These are phyloP conservation scores for Kuraishia cidri DNA, from an alignment of 805 yeast genomes.

Conservation along the genomic window DNA sequence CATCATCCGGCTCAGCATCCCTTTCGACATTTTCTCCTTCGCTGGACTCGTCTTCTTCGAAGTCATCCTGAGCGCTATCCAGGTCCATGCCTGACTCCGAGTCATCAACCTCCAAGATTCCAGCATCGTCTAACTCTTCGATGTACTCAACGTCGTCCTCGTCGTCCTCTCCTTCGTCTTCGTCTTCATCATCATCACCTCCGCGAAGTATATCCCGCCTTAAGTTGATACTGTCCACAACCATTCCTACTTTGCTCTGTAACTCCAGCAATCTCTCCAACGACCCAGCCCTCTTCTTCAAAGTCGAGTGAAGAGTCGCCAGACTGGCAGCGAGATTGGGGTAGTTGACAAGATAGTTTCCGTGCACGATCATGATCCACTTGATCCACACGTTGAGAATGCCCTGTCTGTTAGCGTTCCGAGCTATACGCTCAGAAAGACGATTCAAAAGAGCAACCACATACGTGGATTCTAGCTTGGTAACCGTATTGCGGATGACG, in stretches of 20 bases:
- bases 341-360: constrained; percentile 36
- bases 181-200: constrained; percentile 17
- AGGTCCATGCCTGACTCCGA: constrained; percentile 13
- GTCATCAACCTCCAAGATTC: constrained; percentile 13
- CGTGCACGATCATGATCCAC: constrained; percentile 47
- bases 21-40: constrained; percentile 42
- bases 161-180: constrained; percentile 20
- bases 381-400: constrained; percentile 46
- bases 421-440: constrained; percentile 40
- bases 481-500: constrained; percentile 39
- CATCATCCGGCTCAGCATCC: constrained; percentile 45
- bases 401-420: constrained; percentile 41
- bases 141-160: constrained; percentile 59
- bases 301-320: constrained; percentile 34
- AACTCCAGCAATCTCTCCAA: constrained; percentile 42
- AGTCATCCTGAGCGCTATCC: constrained; percentile 13
- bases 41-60: constrained; percentile 3
- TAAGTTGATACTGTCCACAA: constrained; percentile 32
- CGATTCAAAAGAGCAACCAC: constrained; percentile 42
- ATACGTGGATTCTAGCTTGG: constrained; percentile 36
- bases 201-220: constrained; percentile 24
- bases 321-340: constrained; percentile 33
- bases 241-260: constrained; percentile 38
- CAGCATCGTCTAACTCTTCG: constrained; percentile 57
- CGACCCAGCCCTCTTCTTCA: constrained; percentile 37